These are phyloP conservation scores for Casaregolazyma lundiana DNA, from an alignment of 1,139 yeast genomes.

Conservation along the genomic window DNA sequence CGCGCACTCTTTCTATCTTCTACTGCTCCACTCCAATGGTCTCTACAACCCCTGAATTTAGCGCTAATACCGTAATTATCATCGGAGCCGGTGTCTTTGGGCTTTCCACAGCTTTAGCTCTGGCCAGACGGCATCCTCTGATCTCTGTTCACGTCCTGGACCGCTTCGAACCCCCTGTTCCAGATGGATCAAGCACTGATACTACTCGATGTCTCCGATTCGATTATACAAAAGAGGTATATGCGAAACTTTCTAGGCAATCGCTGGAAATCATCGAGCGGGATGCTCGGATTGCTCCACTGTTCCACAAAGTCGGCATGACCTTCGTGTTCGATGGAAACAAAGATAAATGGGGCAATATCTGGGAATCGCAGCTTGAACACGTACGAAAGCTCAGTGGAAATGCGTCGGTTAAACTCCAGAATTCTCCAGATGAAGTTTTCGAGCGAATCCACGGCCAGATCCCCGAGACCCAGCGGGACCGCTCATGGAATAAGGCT, in stretches of 20 bases:
- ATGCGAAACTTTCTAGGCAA: slow-evolving; percentile 9
- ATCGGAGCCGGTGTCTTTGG: slow-evolving; percentile 46
- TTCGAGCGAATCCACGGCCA: slow-evolving; percentile 11
- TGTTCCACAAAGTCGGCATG: slow-evolving; percentile 12
- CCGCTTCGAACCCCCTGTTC: slow-evolving; percentile 13
- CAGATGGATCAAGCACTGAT: slow-evolving; percentile 13
- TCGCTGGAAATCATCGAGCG: slow-evolving; percentile 10
- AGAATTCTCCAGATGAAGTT: slow-evolving; percentile 10
- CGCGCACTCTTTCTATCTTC: no score
- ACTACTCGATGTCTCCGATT: slow-evolving; percentile 13
- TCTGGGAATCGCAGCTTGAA: slow-evolving; percentile 11
- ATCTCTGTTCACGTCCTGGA: slow-evolving; percentile 10
- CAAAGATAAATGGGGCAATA: slow-evolving; percentile 11
- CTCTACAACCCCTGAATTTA: neutral
- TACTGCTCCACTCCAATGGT: neutral
- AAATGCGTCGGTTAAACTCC: slow-evolving; percentile 1
- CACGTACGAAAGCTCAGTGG: slow-evolving; percentile 4
- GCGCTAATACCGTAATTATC: slow-evolving; percentile 18
- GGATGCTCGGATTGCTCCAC: slow-evolving; percentile 8
- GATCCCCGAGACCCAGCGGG: neutral
- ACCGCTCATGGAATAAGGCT: slow-evolving; percentile 10
- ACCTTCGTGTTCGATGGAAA: slow-evolving; percentile 13
- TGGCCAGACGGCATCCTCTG: slow-evolving; percentile 22
- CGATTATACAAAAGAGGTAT: slow-evolving; percentile 10
- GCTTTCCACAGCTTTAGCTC: slow-evolving; percentile 38